phyloP scores from a whole-genome alignment of 2,329 filamentous ascomycete genomes.

The Parascedosporium putredinis region DNA sequence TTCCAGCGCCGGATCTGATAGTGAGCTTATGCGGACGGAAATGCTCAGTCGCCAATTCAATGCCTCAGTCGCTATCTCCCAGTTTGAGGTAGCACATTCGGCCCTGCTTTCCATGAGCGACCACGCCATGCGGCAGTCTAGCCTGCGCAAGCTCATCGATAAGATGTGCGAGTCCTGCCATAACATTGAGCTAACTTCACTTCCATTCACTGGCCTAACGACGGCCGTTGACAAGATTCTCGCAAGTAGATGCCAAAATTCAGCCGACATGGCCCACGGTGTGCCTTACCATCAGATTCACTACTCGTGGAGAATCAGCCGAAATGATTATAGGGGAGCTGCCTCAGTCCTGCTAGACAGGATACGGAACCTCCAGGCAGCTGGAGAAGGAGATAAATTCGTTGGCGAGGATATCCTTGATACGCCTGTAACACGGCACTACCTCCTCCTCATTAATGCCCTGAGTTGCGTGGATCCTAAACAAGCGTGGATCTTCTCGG shows the following conservation, averaged over 20 bases:
- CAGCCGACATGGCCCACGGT: conserved; percentile 52
- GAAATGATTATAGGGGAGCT: conserved; percentile 75
- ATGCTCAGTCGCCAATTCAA: conserved; percentile 78
- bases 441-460: conserved; percentile 86
- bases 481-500: conserved; percentile 69
- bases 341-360: conserved; percentile 53
- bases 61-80: conserved; percentile 65
- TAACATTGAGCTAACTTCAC: conserved; percentile 55
- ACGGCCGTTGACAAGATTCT: conserved; percentile 73
- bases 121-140: conserved; percentile 58
- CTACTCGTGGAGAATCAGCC: conserved; percentile 80
- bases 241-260: conserved; percentile 57
- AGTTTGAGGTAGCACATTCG: conserved; percentile 74
- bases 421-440: conserved; percentile 60
- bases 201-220: conserved; percentile 71
- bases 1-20: conserved; percentile 17
- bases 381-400: conserved; percentile 49
- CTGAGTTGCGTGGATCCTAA: conserved; percentile 72
- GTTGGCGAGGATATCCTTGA: conserved; percentile 46
- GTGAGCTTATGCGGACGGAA: conserved; percentile 46
- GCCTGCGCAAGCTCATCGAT: conserved; percentile 58
- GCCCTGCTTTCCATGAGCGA: conserved; percentile 66
- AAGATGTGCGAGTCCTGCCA: conserved; percentile 59
- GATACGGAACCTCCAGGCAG: conserved; percentile 49
- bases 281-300: conserved; percentile 79